phyloP scores from a whole-genome alignment of 306 rosid genomes.

The Acacia melanoxylon region DNA sequence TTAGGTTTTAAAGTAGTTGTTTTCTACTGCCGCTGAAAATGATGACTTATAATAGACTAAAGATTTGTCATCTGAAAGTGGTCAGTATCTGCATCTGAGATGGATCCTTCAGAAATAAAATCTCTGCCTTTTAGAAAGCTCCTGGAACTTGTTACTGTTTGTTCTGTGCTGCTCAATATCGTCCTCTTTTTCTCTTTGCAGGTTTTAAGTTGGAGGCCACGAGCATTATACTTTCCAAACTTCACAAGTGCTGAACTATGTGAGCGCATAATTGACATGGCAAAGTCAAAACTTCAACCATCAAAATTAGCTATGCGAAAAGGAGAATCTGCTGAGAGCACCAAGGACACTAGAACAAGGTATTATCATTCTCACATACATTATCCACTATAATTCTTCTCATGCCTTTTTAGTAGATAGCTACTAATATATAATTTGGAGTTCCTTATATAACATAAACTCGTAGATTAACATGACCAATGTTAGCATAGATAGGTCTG shows the following conservation, averaged over 20 bases:
- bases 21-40: neutral
- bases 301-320: constrained; percentile 60
- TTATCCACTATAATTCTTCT: neutral
- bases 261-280: constrained; percentile 44
- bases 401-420: neutral
- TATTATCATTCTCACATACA: constrained; percentile 18
- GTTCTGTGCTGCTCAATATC: neutral
- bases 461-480: neutral
- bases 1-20: neutral
- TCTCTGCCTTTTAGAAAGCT: neutral
- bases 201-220: constrained; percentile 44
- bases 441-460: neutral
- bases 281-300: constrained; percentile 52
- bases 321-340: constrained; percentile 64
- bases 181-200: neutral
- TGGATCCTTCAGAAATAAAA: constrained; percentile 6
- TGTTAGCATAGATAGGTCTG: neutral
- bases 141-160: neutral
- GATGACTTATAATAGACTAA: neutral
- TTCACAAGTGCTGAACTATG: constrained; percentile 50
- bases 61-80: neutral
- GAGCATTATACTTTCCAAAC: constrained; percentile 42
- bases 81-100: neutral
- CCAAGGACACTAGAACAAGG: constrained; percentile 69
- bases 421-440: neutral